Conservation (phyloP, 148 eudicot genomes). For the Spergularia bocconei region DNA sequence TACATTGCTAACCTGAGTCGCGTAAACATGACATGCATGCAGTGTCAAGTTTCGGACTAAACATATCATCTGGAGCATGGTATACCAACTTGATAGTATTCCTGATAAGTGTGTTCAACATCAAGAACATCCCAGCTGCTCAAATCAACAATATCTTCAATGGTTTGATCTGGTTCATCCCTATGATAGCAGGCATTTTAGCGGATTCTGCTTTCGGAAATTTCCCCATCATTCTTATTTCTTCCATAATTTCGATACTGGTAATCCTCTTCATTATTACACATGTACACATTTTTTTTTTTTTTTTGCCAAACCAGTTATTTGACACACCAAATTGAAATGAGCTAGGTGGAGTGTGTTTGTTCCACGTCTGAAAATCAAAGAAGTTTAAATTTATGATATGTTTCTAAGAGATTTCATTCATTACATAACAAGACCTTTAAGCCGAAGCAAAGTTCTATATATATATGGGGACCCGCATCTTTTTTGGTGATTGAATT, state of each 20-base stretch:
- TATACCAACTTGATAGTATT: constrained; percentile 33
- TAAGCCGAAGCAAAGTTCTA: no score
- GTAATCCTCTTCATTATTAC: neutral
- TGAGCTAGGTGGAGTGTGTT: no score
- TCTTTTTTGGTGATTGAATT: no score
- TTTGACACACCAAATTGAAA: no score
- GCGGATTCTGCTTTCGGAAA: constrained; percentile 32
- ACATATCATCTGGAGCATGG: constrained; percentile 35
- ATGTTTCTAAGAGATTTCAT: no score
- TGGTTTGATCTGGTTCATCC: constrained; percentile 30
- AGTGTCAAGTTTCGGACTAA: constrained; percentile 30
- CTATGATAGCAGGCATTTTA: constrained; percentile 30
- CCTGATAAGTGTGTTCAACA: constrained; percentile 30
- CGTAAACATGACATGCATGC: neutral
- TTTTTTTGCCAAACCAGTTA: no score
- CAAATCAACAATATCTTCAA: constrained; percentile 33
- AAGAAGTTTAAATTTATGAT: no score
- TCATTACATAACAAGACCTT: no score
- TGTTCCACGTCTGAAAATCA: no score
- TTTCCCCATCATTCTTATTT: constrained; percentile 21
- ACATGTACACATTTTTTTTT: no score
- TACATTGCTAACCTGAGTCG: no score
- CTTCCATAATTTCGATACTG: constrained; percentile 25
- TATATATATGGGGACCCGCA: no score
- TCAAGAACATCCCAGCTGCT: constrained; percentile 33